Conservation (phyloP, 2,329 filamentous ascomycete genomes). For the Scleromitrula shiraiana region DNA sequence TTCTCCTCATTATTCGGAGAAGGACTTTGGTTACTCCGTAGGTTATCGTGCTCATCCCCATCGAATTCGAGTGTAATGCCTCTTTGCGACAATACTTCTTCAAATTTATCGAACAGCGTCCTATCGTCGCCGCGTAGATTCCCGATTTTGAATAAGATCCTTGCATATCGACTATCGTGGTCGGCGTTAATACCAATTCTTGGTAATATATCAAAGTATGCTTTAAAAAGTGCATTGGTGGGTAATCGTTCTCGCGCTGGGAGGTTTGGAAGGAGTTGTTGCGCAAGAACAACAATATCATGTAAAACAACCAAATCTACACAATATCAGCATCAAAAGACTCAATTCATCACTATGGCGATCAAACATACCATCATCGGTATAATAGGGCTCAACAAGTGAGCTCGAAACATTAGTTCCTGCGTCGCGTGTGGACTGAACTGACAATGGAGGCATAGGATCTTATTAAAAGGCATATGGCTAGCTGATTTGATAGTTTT, state of each 20-base stretch:
- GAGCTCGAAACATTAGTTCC: slow-evolving; percentile 7
- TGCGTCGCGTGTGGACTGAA: slow-evolving; percentile 13
- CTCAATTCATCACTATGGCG: background rate
- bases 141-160: slow-evolving; percentile 72
- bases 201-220: slow-evolving; percentile 70
- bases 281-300: slow-evolving; percentile 65
- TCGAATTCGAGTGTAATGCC: slow-evolving; percentile 63
- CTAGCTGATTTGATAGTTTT: slow-evolving; percentile 8
- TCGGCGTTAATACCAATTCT: slow-evolving; percentile 63
- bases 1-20: slow-evolving; percentile 1
- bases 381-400: slow-evolving; percentile 44
- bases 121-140: slow-evolving; percentile 46
- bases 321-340: slow-evolving; percentile 1
- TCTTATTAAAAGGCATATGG: slow-evolving; percentile 12
- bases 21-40: slow-evolving; percentile 2
- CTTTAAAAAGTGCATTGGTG: slow-evolving; percentile 70
- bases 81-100: slow-evolving; percentile 57
- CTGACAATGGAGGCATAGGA: slow-evolving; percentile 39
- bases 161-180: slow-evolving; percentile 66
- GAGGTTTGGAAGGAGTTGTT: slow-evolving; percentile 50
- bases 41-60: slow-evolving; percentile 26
- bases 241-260: slow-evolving; percentile 57
- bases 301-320: slow-evolving; percentile 73
- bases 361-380: slow-evolving; percentile 46
- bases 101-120: slow-evolving; percentile 61